Conservation (phyloP, 768 basidiomycete genomes). For the Tephrocybe sp. region DNA sequence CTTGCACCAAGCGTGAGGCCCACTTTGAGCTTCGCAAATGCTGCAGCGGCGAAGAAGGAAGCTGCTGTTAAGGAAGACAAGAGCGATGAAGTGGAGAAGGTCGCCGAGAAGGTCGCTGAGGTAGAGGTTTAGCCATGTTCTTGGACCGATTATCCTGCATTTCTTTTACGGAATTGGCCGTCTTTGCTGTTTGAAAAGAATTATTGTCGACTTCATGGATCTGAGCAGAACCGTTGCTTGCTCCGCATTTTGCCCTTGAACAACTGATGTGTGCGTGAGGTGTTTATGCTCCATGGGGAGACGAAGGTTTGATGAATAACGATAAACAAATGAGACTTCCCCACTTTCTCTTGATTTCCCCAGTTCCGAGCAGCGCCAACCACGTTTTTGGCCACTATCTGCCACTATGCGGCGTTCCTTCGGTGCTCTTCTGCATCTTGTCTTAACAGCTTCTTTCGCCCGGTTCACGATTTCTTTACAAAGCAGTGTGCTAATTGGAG, state of each 20-base stretch:
- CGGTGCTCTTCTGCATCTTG: neutral
- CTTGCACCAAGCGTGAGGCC: slow-evolving; percentile 61
- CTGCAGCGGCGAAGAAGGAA: slow-evolving; percentile 67
- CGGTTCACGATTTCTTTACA: neutral
- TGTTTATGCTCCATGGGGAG: neutral
- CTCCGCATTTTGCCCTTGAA: neutral
- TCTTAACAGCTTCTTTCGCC: neutral
- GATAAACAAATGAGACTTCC: neutral
- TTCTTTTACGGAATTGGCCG: slow-evolving; percentile 2
- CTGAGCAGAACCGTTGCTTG: neutral
- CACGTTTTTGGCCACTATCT: neutral
- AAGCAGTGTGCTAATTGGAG: neutral
- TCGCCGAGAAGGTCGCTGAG: slow-evolving; percentile 23
- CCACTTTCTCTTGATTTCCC: neutral
- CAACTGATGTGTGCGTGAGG: neutral
- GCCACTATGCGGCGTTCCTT: neutral
- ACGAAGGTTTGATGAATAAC: neutral
- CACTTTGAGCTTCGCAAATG: slow-evolving; percentile 80
- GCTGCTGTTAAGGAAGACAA: slow-evolving; percentile 25
- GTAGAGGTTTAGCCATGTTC: slow-evolving; percentile 10
- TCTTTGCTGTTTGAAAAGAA: neutral
- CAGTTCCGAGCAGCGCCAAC: neutral
- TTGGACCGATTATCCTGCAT: slow-evolving; percentile 8
- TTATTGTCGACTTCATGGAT: neutral
- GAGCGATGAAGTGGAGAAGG: slow-evolving; percentile 18